These are phyloP conservation scores for Rhizopogon vinicolor DNA, from an alignment of 768 basidiomycete genomes.

Conservation along the genomic window DNA sequence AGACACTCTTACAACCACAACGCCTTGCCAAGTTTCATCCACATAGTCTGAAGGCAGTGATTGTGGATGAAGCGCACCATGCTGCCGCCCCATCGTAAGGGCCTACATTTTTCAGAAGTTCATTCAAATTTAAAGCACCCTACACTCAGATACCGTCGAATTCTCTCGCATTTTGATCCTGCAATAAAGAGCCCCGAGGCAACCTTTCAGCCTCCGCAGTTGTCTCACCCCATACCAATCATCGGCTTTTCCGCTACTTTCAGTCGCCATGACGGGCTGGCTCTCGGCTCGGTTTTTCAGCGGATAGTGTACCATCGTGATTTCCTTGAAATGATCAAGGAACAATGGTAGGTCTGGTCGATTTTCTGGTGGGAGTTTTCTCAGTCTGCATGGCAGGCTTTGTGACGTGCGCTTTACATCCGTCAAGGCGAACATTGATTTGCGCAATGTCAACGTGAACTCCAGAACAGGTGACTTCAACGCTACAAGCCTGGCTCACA, in stretches of 20 bases:
- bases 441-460: conserved; percentile 64
- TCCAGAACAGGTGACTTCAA: conserved; percentile 76
- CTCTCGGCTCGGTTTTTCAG: conserved; percentile 85
- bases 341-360: conserved; percentile 59
- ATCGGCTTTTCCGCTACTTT: conserved; percentile 97
- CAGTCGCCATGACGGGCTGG: conserved; percentile 85
- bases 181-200: conserved; percentile 54
- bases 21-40: conserved; percentile 78
- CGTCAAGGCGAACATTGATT: conserved; percentile 69
- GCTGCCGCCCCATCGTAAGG: conserved; percentile 86
- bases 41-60: conserved; percentile 59
- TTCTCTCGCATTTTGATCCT: conserved; percentile 80
- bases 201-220: conserved; percentile 29
- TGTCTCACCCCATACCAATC: conserved; percentile 62
- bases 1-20: conserved; percentile 64
- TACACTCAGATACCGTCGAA: conserved; percentile 61
- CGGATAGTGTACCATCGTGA: conserved; percentile 90
- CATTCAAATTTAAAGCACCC: conserved; percentile 6
- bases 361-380: neutral
- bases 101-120: neutral
- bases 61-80: conserved; percentile 95
- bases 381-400: conserved; percentile 45
- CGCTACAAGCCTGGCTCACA: conserved; percentile 68
- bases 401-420: conserved; percentile 84
- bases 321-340: conserved; percentile 89